Evolutionary conservation across 495 filamentous ascomycete species (phyloP).

Genomic region (Cercophora scortea): DNA sequence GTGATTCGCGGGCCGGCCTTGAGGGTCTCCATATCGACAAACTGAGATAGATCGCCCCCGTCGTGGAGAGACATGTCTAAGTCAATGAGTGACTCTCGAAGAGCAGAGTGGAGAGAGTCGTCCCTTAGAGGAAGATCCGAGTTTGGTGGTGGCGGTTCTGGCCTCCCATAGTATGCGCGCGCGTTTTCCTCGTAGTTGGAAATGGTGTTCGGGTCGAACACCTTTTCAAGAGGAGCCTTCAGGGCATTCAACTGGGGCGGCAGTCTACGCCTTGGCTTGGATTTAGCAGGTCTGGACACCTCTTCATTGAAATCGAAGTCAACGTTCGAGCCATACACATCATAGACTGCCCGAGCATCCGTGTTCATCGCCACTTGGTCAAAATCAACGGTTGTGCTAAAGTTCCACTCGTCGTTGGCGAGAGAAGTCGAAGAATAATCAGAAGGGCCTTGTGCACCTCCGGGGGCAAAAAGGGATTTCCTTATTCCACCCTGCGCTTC

Average conservation of each 20-base stretch:
- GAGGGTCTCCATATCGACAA: conserved; percentile 53
- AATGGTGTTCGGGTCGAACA: conserved; percentile 51
- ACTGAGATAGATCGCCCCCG: conserved; percentile 41
- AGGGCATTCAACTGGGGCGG: conserved; percentile 44
- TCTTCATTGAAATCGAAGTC: conserved; percentile 39
- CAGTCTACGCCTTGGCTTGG: conserved; percentile 35
- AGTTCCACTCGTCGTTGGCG: conserved; percentile 77
- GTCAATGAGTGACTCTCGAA: conserved; percentile 51
- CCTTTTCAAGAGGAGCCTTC: conserved; percentile 45
- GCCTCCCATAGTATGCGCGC: conserved; percentile 39
- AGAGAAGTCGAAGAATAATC: conserved; percentile 29
- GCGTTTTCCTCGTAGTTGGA: conserved; percentile 51
- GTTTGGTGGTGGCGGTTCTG: conserved; percentile 20
- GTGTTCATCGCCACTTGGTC: conserved; percentile 50
- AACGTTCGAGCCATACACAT: conserved; percentile 43
- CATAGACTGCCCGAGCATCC: conserved; percentile 38
- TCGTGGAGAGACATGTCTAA: conserved; percentile 42
- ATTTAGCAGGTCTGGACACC: conserved; percentile 27
- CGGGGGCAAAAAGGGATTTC: conserved; percentile 69
- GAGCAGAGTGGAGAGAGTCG: conserved; percentile 40
- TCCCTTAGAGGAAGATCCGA: conserved; percentile 50
- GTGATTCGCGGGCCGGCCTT: conserved; percentile 37
- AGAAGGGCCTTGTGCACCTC: conserved; percentile 57
- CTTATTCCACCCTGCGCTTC: conserved; percentile 76
- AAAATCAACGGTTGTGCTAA: conserved; percentile 80